Evolutionary conservation across 495 filamentous ascomycete genomes (phyloP).

Genomic region (Podospora fimiseda): DNA sequence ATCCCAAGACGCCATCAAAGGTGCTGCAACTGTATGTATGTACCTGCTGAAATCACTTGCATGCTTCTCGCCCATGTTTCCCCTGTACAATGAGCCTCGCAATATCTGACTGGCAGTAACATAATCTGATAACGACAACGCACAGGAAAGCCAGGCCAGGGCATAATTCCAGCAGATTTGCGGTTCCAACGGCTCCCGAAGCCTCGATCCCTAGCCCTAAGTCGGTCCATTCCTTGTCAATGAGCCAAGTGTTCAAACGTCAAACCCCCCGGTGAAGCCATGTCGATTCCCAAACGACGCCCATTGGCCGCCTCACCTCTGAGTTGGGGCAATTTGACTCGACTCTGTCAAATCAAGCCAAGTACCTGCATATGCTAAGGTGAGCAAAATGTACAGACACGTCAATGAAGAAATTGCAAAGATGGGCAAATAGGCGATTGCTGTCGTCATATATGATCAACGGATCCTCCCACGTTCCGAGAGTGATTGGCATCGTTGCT

Average conservation of each 20-base stretch:
- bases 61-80: neutral
- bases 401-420: neutral
- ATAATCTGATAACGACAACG: too few relatives aligned
- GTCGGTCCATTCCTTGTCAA: neutral
- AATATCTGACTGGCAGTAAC: neutral
- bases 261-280: neutral
- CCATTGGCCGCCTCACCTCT: neutral
- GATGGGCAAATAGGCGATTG: neutral
- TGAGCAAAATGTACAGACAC: neutral
- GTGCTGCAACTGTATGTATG: neutral
- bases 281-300: neutral
- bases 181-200: neutral
- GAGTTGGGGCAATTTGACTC: neutral
- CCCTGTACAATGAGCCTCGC: neutral
- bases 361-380: neutral
- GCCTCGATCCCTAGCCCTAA: neutral
- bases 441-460: neutral
- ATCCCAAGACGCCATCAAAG: neutral
- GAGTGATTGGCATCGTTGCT: neutral
- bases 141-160: too few relatives aligned
- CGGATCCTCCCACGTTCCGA: neutral
- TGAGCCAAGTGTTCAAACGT: neutral
- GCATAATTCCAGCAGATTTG: neutral
- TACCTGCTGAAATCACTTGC: neutral
- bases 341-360: neutral